These are phyloP conservation scores for Artemisia tridentata DNA, from an alignment of 129 eudicot genomes.

Conservation along the genomic window DNA sequence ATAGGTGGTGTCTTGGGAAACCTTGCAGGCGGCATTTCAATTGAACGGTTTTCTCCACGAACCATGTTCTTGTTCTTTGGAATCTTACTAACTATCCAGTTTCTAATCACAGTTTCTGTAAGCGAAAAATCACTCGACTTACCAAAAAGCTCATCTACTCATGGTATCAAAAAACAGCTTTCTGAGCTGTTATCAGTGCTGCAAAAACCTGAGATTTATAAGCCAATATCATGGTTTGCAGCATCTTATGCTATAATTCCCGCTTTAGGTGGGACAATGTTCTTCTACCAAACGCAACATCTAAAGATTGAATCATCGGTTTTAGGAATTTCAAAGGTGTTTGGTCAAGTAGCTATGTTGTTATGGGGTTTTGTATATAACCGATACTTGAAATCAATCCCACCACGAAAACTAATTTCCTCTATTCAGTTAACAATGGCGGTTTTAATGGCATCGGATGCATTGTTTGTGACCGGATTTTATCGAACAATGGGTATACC, in stretches of 20 bases:
- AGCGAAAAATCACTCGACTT: conserved; percentile 61
- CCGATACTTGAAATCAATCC: conserved; percentile 47
- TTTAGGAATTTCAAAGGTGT: conserved; percentile 81
- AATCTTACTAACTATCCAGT: conserved; percentile 53
- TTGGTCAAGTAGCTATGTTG: conserved; percentile 83
- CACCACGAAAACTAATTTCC: conserved; percentile 61
- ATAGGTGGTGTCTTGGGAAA: conserved; percentile 82
- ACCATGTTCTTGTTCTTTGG: conserved; percentile 61
- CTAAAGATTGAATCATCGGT: conserved; percentile 64
- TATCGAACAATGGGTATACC: conserved; percentile 60
- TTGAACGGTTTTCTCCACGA: conserved; percentile 46
- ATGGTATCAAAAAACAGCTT: conserved; percentile 51
- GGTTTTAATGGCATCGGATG: conserved; percentile 70
- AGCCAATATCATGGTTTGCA: conserved; percentile 65
- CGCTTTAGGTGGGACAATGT: conserved; percentile 79
- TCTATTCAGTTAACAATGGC: conserved; percentile 63
- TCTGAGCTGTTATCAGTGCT: conserved; percentile 54
- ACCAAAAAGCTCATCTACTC: conserved; percentile 50
- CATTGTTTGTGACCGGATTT: conserved; percentile 67
- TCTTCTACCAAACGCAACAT: conserved; percentile 77
- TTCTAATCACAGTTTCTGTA: conserved; percentile 48
- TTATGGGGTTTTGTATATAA: conserved; percentile 79
- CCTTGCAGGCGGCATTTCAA: conserved; percentile 60
- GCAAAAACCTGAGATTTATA: conserved; percentile 54
- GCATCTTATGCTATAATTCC: conserved; percentile 82